Conservation (phyloP, 352 stramenopile species). For the Aphanomyces euteiches region DNA sequence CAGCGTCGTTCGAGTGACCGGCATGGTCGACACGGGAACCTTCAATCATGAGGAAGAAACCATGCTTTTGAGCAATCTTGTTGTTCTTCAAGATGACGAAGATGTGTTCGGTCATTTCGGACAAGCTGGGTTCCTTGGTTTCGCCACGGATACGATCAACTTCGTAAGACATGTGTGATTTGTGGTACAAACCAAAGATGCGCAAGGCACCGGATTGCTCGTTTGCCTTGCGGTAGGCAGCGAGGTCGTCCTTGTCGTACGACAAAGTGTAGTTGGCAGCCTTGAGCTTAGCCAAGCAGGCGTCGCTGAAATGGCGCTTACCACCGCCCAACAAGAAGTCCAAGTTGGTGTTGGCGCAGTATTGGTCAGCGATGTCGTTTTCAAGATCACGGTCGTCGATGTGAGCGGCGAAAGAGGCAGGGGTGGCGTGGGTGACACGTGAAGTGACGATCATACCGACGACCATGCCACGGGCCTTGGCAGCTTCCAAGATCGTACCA, state of each 20-base stretch:
- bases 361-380: slow-evolving; percentile 54
- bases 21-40: slow-evolving; percentile 67
- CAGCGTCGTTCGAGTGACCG: slow-evolving; percentile 61
- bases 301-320: slow-evolving; percentile 49
- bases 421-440: slow-evolving; percentile 59
- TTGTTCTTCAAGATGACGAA: slow-evolving; percentile 63
- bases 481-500: slow-evolving; percentile 58
- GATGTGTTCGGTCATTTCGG: slow-evolving; percentile 62
- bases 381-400: slow-evolving; percentile 53
- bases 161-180: slow-evolving; percentile 64
- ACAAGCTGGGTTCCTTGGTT: slow-evolving; percentile 46
- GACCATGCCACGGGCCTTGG: slow-evolving; percentile 60
- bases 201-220: slow-evolving; percentile 46
- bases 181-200: slow-evolving; percentile 51
- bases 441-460: slow-evolving; percentile 66
- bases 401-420: slow-evolving; percentile 51
- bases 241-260: slow-evolving; percentile 52
- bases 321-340: slow-evolving; percentile 60
- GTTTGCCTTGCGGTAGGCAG: slow-evolving; percentile 51
- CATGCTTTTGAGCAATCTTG: slow-evolving; percentile 61
- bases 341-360: slow-evolving; percentile 63
- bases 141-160: slow-evolving; percentile 48
- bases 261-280: slow-evolving; percentile 47
- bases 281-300: slow-evolving; percentile 44
- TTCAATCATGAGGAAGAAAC: slow-evolving; percentile 75